Evolutionary conservation across 306 rosid species (phyloP).

Genomic region (Comarum palustre): DNA sequence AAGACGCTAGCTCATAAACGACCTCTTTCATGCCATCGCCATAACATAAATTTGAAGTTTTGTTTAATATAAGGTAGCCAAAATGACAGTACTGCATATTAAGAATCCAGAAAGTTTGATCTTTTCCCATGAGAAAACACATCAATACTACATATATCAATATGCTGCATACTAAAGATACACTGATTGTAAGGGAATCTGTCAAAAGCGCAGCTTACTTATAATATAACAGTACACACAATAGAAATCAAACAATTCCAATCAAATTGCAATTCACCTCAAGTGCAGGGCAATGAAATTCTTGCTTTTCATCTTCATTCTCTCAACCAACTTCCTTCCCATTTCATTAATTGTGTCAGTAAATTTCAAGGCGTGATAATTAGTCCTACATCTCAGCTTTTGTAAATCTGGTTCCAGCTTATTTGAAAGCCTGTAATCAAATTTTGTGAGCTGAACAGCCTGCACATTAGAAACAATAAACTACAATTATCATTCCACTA

Average conservation of each 20-base stretch:
- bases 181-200: not conserved
- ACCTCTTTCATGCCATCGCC: not conserved
- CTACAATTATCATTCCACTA: constrained; percentile 16
- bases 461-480: constrained; percentile 28
- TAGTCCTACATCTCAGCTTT: constrained; percentile 79
- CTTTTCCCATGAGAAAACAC: not conserved
- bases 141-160: not conserved
- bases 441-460: constrained; percentile 83
- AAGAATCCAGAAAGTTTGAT: not conserved
- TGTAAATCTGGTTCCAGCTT: constrained; percentile 59
- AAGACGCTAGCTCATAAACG: not conserved
- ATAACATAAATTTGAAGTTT: constrained; percentile 7
- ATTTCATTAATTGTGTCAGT: constrained; percentile 52
- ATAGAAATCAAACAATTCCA: constrained; percentile 14
- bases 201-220: too few relatives aligned
- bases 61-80: not conserved
- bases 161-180: not conserved
- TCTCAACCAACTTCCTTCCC: constrained; percentile 61
- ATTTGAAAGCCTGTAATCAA: constrained; percentile 90
- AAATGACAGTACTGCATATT: not conserved
- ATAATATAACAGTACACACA: not conserved
- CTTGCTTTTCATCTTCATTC: constrained; percentile 67
- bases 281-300: constrained; percentile 86
- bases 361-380: constrained; percentile 81
- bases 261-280: constrained; percentile 46